phyloP scores from a whole-genome alignment of 1,284 basidiomycete genomes.

The Boletellus sp. region DNA sequence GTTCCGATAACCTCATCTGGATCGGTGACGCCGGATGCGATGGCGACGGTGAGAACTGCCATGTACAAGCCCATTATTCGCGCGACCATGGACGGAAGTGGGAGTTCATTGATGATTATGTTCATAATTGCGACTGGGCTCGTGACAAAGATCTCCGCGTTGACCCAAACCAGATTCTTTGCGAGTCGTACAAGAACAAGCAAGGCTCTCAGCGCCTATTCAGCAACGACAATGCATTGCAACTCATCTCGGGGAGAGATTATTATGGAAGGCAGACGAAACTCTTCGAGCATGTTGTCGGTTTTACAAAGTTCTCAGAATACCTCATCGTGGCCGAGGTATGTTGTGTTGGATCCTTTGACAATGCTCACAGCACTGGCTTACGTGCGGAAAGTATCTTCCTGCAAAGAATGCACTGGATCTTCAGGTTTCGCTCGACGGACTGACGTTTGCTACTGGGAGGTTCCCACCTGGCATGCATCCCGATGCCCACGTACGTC shows the following conservation, averaged over 20 bases:
- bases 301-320: slow-evolving; percentile 95
- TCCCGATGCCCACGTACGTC: slow-evolving; percentile 78
- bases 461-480: slow-evolving; percentile 89
- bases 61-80: slow-evolving; percentile 71
- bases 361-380: background rate
- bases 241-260: slow-evolving; percentile 76
- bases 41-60: slow-evolving; percentile 49
- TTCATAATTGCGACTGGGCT: slow-evolving; percentile 91
- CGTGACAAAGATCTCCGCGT: slow-evolving; percentile 74
- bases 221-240: slow-evolving; percentile 61
- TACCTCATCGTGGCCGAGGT: slow-evolving; percentile 94
- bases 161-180: slow-evolving; percentile 86
- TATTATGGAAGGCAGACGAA: slow-evolving; percentile 74
- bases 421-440: slow-evolving; percentile 91
- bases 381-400: slow-evolving; percentile 48
- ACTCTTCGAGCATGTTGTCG: slow-evolving; percentile 85
- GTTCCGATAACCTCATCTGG: slow-evolving; percentile 88
- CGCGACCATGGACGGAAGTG: slow-evolving; percentile 78
- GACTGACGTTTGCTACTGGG: slow-evolving; percentile 78
- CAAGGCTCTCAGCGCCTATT: slow-evolving; percentile 72
- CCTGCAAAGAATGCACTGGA: slow-evolving; percentile 61
- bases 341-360: slow-evolving; percentile 16
- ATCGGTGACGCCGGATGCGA: slow-evolving; percentile 75
- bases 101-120: slow-evolving; percentile 80
- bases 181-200: slow-evolving; percentile 87